Base-by-base conservation (phyloP, 345 rosid genomes). In the Dipteronia dyeriana region DNA sequence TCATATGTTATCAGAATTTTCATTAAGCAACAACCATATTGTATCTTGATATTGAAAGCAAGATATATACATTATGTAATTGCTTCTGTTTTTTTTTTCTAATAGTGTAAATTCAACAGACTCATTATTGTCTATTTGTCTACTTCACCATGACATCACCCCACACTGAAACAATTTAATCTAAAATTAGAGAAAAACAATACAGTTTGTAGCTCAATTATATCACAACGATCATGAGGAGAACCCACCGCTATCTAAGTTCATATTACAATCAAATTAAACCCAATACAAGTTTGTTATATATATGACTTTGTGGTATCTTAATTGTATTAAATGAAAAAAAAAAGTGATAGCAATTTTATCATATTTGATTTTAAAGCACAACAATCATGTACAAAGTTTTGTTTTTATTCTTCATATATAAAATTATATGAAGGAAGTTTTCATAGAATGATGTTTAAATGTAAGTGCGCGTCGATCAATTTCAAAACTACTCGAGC, bases 61-160 rank as follows among this genome's bases (percentile, higher is more conserved):
- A 34, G 38, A 34, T 34, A 31, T 31, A 31, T 31, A 5, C 38
- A 34, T 34, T 34, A 34, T 34, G 38, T 34, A 34, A 34, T 34
- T 34, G 38, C 38, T 34, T 4, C 6, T 34, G 38, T 4, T 34
- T 34, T 34, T 34, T 34, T 34, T 34, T 34, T 4, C 38, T 31
- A 3, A 31, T 3, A 26, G 26, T 31, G 38, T 31, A 31, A 31
- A 3, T 31, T 31, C 38, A 31, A 31, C 38, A 31, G 3, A 26
- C 26, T 26, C 26, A 26, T 31, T 31, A 5, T 31, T 3, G 38
- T 31, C 38, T 31, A 31, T 31, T 38, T 62, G 19, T 74, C n/a
- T 63, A 63, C 29, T 11, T 74, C 60, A 45, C 14, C 3, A 26
- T 74, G 76, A 74, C 76, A 45, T 62, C 76, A 43, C 2, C 17